A percentile compares a stretch with the other conserved stretches of the same genome.
Conservation (phyloP, 805 yeast species). For the Kodamaea kaohsiungensis region DNA sequence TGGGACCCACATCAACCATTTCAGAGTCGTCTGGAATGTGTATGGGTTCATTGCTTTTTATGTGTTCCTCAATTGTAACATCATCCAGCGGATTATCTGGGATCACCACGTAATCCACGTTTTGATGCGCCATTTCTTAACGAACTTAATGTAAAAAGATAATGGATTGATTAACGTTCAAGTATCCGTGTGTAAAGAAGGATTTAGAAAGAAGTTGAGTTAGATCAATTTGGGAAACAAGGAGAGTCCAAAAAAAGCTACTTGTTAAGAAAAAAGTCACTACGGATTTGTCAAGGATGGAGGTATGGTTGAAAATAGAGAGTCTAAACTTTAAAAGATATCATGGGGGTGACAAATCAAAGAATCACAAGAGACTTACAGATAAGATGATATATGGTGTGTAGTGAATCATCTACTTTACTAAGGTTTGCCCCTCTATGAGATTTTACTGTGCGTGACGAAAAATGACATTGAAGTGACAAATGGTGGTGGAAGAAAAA, state of each 20-base stretch:
- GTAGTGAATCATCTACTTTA: no score
- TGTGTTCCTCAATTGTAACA: constrained; percentile 10
- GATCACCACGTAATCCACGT: constrained; percentile 13
- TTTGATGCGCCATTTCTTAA: constrained; percentile 1
- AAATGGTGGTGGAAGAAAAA: background rate
- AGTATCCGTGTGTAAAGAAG: background rate
- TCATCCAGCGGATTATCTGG: constrained; percentile 15
- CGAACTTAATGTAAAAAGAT: background rate
- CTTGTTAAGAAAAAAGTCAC: background rate
- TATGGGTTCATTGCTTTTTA: background rate
- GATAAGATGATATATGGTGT: no score
- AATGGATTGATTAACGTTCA: background rate
- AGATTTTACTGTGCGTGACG: background rate
- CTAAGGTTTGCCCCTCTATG: no score
- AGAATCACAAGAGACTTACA: no score
- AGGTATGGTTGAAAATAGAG: background rate
- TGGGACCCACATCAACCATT: constrained; percentile 13
- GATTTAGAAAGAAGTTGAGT: background rate
- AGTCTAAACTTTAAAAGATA: no score
- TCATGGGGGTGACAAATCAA: no score
- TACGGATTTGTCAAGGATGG: background rate
- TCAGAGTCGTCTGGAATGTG: background rate
- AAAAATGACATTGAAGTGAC: background rate
- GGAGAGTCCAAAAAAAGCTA: background rate
- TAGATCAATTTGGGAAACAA: background rate